These are phyloP conservation scores for Beauveria bassiana DNA, from an alignment of 2,329 filamentous ascomycete species.

Conservation along the genomic window DNA sequence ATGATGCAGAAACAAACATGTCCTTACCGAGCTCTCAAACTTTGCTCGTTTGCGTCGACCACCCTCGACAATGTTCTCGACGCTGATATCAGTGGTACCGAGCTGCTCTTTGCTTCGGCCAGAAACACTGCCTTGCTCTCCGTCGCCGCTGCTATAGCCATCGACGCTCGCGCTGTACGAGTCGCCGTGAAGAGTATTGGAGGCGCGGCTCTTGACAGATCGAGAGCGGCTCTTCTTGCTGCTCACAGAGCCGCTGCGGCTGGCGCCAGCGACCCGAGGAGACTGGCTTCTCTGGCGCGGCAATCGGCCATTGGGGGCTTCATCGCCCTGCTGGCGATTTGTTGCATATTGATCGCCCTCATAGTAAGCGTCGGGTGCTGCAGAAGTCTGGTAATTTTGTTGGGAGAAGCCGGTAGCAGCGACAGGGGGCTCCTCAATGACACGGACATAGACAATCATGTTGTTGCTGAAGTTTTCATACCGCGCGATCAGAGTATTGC, in stretches of 20 bases:
- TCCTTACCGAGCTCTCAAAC: slow-evolving; percentile 89
- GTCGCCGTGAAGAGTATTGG: slow-evolving; percentile 46
- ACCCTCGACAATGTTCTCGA: slow-evolving; percentile 97
- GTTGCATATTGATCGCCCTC: slow-evolving; percentile 45
- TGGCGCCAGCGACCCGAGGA: slow-evolving; percentile 57
- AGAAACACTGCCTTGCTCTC: slow-evolving; percentile 62
- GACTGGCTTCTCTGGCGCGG: slow-evolving; percentile 74
- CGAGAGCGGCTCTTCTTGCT: slow-evolving; percentile 62
- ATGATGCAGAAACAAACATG: neutral
- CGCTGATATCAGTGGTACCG: slow-evolving; percentile 92
- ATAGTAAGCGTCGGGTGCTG: slow-evolving; percentile 37
- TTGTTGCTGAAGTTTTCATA: slow-evolving; percentile 93
- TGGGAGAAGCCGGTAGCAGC: slow-evolving; percentile 31
- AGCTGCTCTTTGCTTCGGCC: slow-evolving; percentile 78
- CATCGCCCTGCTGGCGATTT: slow-evolving; percentile 45
- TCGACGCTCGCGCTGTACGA: slow-evolving; percentile 56
- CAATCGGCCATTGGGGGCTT: slow-evolving; percentile 57
- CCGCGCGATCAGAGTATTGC: slow-evolving; percentile 85
- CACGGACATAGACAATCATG: slow-evolving; percentile 89
- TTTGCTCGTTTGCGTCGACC: slow-evolving; percentile 92
- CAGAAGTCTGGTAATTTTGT: slow-evolving; percentile 26
- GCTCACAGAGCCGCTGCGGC: slow-evolving; percentile 58
- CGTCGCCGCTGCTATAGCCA: slow-evolving; percentile 83
- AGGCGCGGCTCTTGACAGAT: slow-evolving; percentile 59
- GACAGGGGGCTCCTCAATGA: slow-evolving; percentile 57